phyloP scores from a whole-genome alignment of 257 asterid genomes.

The Nicotiana tomentosiformis region DNA sequence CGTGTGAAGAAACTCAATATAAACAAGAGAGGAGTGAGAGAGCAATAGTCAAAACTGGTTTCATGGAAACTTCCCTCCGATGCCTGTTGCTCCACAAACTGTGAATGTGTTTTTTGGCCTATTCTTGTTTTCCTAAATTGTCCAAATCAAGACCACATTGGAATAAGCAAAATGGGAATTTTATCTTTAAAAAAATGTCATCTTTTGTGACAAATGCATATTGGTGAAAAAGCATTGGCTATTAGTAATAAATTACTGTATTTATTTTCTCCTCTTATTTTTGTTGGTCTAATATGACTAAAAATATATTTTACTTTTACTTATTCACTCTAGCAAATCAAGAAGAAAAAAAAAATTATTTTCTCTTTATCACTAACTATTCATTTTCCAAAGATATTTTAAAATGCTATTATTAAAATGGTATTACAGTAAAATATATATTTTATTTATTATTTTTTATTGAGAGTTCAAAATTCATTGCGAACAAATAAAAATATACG shows the following conservation, averaged over 20 bases:
- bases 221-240: background rate
- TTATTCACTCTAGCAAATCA: no score
- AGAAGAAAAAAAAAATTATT: no score
- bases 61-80: slow-evolving; percentile 8
- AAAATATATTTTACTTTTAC: no score
- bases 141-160: slow-evolving; percentile 7
- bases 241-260: background rate
- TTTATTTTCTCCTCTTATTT: no score
- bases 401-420: no score
- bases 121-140: background rate
- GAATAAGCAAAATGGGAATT: background rate
- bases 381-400: no score
- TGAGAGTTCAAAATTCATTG: no score
- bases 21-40: background rate
- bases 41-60: background rate
- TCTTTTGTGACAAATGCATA: background rate
- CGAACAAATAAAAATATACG: no score
- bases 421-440: no score
- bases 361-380: no score
- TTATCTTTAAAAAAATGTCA: background rate
- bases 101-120: background rate
- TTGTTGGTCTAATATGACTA: no score
- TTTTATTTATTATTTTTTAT: no score
- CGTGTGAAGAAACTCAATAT: background rate
- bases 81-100: background rate